Conservation (phyloP, 495 filamentous ascomycete genomes). For the Schizothecium vesticola region DNA sequence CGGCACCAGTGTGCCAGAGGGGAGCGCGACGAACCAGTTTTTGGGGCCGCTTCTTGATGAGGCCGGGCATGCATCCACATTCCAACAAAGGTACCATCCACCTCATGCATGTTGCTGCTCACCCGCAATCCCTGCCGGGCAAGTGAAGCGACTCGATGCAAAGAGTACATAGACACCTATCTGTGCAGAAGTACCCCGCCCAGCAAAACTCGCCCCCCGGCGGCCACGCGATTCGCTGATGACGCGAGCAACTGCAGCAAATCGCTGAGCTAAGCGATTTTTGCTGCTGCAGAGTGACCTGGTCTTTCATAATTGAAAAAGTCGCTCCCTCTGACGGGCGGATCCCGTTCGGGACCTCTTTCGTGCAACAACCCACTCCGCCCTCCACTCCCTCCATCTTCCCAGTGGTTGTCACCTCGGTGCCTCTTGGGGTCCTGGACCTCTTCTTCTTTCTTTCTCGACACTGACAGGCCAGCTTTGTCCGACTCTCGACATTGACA, state of each 20-base stretch:
- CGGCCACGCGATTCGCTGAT: constrained; percentile 1
- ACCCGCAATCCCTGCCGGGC: constrained; percentile 39
- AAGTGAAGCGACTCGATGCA: constrained; percentile 18
- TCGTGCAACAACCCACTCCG: constrained; percentile 4
- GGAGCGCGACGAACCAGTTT: not conserved
- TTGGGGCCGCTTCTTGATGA: not conserved
- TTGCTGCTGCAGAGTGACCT: not conserved
- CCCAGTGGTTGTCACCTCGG: constrained; percentile 5
- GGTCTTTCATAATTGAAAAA: not conserved
- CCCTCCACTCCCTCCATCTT: not conserved
- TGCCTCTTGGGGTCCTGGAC: constrained; percentile 5
- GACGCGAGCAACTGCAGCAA: not conserved
- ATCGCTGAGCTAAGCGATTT: not conserved
- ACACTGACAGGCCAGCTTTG: not conserved
- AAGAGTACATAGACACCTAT: not conserved
- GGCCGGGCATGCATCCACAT: constrained; percentile 9
- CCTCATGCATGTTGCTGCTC: constrained; percentile 29
- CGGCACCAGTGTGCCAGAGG: not conserved
- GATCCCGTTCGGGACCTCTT: not conserved
- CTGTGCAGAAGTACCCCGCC: not conserved
- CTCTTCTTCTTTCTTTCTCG: not conserved
- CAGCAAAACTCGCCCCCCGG: not conserved
- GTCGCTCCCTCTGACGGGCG: not conserved
- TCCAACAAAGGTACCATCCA: constrained; percentile 1
- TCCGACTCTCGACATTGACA: constrained; percentile 2